Conservation (phyloP, 257 asterid genomes). For the Apocynum venetum region DNA sequence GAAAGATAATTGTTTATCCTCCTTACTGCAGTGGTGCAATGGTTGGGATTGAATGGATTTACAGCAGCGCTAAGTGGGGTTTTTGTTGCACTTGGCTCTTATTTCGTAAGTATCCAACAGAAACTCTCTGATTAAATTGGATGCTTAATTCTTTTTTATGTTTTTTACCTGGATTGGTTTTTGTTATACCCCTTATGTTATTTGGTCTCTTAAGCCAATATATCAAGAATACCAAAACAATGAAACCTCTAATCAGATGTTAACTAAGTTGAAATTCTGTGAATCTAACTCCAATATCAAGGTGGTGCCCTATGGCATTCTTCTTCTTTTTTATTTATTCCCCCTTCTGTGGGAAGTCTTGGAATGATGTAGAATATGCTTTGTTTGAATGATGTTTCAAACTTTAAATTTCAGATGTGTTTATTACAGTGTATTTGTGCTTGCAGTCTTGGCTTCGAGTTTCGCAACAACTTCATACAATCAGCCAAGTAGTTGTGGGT, state of each 20-base stretch:
- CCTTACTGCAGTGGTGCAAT: slow-evolving; percentile 49
- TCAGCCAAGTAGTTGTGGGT: slow-evolving; percentile 71
- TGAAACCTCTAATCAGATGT: too few species aligned
- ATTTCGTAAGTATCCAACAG: slow-evolving; percentile 51
- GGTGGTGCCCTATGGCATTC: too few species aligned
- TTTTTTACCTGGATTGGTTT: not conserved
- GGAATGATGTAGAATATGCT: not conserved
- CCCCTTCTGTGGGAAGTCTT: not conserved
- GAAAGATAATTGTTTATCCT: not conserved
- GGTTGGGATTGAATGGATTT: slow-evolving; percentile 47
- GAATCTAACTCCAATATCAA: too few species aligned
- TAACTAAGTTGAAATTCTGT: too few species aligned
- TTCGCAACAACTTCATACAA: slow-evolving; percentile 59
- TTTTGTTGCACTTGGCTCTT: slow-evolving; percentile 42
- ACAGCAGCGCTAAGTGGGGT: slow-evolving; percentile 39
- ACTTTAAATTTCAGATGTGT: not conserved
- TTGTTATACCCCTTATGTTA: not conserved
- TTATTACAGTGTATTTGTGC: not conserved
- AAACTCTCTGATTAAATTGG: not conserved
- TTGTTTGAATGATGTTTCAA: not conserved
- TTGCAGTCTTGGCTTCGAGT: slow-evolving; percentile 88
- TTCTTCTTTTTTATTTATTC: too few species aligned
- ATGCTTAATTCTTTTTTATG: not conserved
- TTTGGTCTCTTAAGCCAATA: not conserved
- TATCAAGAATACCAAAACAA: not conserved